Conservation (phyloP, 306 rosid species). For the Pachyrhizus erosus region DNA sequence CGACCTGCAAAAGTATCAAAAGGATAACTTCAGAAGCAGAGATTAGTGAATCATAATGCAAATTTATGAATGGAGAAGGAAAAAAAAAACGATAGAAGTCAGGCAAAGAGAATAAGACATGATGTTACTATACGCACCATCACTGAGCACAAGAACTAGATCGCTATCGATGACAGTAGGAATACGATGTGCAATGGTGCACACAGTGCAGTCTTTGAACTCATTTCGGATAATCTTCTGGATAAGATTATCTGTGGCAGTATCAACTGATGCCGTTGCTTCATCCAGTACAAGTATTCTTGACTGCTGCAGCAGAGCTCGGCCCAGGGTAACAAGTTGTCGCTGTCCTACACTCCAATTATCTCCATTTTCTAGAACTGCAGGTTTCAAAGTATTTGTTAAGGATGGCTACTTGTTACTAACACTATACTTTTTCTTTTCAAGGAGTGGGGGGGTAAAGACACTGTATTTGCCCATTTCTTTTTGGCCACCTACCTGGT, state of each 20-base stretch:
- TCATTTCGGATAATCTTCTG: conserved; percentile 91
- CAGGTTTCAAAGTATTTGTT: conserved; percentile 37
- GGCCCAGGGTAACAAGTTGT: conserved; percentile 92
- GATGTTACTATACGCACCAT: conserved; percentile 62
- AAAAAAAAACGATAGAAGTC: background rate
- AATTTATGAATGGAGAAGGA: background rate
- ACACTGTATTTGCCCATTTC: background rate
- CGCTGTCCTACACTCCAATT: conserved; percentile 99
- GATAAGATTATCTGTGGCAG: conserved; percentile 91
- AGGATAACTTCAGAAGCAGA: conserved; percentile 7
- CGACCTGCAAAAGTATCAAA: conserved; percentile 60
- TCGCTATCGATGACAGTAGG: conserved; percentile 98
- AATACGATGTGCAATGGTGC: conserved; percentile 96
- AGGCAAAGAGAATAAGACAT: background rate
- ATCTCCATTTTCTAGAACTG: conserved; percentile 99
- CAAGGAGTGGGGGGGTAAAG: conserved; percentile 1
- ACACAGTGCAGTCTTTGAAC: conserved; percentile 90
- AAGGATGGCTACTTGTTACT: conserved; percentile 25
- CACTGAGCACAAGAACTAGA: conserved; percentile 92
- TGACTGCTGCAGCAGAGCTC: conserved; percentile 94
- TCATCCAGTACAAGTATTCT: conserved; percentile 95
- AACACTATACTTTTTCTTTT: background rate
- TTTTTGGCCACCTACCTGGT: conserved; percentile 59
- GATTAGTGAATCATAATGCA: conserved; percentile 7
- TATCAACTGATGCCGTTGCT: conserved; percentile 98